phyloP scores from a whole-genome alignment of 768 basidiomycete species.

The Hericium coralloides region DNA sequence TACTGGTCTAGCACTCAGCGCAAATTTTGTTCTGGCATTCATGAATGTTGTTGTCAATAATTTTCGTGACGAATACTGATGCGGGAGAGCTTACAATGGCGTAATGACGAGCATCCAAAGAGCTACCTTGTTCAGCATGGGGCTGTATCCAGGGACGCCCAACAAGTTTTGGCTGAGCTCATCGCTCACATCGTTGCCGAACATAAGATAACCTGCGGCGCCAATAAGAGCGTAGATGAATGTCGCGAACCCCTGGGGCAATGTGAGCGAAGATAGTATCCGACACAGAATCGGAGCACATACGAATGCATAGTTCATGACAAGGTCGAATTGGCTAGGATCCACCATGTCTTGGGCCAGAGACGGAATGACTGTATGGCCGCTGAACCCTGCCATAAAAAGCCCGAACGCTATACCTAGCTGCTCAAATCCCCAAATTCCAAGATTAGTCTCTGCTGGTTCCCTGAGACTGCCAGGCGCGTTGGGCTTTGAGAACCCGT shows the following conservation, averaged over 20 bases:
- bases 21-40: constrained; percentile 68
- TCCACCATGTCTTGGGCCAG: constrained; percentile 85
- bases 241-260: constrained; percentile 8
- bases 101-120: constrained; percentile 83
- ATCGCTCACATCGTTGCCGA: constrained; percentile 68
- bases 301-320: constrained; percentile 85
- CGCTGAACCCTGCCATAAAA: constrained; percentile 92
- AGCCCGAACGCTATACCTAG: constrained; percentile 81
- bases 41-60: constrained; percentile 11
- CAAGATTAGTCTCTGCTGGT: constrained; percentile 60
- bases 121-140: constrained; percentile 58
- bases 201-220: constrained; percentile 86
- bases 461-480: constrained; percentile 76
- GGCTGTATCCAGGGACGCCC: constrained; percentile 62
- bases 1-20: constrained; percentile 73
- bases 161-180: constrained; percentile 85
- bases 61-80: not conserved
- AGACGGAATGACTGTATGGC: constrained; percentile 88
- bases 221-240: constrained; percentile 45
- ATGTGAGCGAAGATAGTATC: not conserved
- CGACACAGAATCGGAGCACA: constrained; percentile 11
- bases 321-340: constrained; percentile 68
- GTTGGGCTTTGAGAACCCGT: constrained; percentile 66
- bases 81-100: constrained; percentile 44
- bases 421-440: constrained; percentile 41